Base-by-base conservation (phyloP, 2,329 filamentous ascomycete genomes). In the Chaetomium strumarium region DNA sequence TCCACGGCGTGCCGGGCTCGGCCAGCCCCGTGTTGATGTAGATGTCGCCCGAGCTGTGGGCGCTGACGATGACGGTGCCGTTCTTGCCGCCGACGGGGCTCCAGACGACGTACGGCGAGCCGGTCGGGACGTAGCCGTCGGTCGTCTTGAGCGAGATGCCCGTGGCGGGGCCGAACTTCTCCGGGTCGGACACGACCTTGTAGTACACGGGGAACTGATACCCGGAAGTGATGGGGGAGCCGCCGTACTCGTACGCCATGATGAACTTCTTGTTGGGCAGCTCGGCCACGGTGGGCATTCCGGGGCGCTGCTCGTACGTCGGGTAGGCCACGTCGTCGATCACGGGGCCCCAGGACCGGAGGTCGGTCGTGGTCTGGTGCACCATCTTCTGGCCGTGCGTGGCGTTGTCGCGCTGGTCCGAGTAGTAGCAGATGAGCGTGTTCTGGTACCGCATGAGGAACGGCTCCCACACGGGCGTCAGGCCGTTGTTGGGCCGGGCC, bases 391-490 rank as follows among this genome's bases (percentile, higher is more conserved):
- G 85, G 19, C 84, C 84, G 63, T 88, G 72, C 1, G 72, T 72
- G 57, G 81, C 74, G 46, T 53, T 48, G 56, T 82, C 81, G 29
- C 85, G 77, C 64, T 89, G 85, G 66, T 89, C 85, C 2, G 84
- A 83, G 71, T 88, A 88, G 72, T 85, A 88, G 61, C 78, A 71
- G 43, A 87, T 75, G 33, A 88, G 67, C 49, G 78, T 72, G 46
- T 77, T 73, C 51, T 85, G 69, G 66, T 83, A 74, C 38, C 76
- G 71, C 63, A 81, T 63, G 39, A 88, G 67, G 65, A 85, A 87
- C 0, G 85, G 85, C 65, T 89, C 86, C 85, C 85, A 89, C 17
- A 89, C 80, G 0, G 84, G 83, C 0, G 82, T 85, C 36, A 81
- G 65, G 1, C 81, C 84, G 61, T 88, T 86, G 62, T 80, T 75